phyloP scores from a whole-genome alignment of 2,329 filamentous ascomycete species.

The Arthroderma sp. region DNA sequence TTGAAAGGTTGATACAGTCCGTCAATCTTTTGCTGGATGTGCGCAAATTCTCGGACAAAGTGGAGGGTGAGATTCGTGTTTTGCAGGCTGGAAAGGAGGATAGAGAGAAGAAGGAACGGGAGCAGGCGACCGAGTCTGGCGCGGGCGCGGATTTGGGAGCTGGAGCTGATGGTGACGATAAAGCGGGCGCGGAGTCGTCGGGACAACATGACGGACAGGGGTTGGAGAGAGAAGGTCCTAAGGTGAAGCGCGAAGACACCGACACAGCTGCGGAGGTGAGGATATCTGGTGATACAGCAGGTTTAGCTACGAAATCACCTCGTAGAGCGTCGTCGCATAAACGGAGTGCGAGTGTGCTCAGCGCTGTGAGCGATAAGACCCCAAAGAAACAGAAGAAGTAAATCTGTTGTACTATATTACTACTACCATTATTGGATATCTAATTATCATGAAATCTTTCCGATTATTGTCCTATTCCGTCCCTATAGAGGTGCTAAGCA shows the following conservation, averaged over 20 bases:
- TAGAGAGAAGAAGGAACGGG: constrained; percentile 23
- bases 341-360: constrained; percentile 71
- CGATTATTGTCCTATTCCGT: too few species aligned
- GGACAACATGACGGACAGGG: background rate
- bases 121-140: constrained; percentile 20
- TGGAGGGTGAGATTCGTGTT: constrained; percentile 36
- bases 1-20: constrained; percentile 34
- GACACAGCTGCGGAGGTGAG: constrained; percentile 5
- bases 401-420: background rate
- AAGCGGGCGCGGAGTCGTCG: background rate
- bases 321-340: constrained; percentile 40
- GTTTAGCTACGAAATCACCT: constrained; percentile 2
- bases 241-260: background rate
- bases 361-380: constrained; percentile 50
- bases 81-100: constrained; percentile 30
- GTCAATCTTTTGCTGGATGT: constrained; percentile 36
- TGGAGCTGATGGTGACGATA: constrained; percentile 8
- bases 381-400: constrained; percentile 35
- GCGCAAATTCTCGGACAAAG: constrained; percentile 34
- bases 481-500: too few species aligned
- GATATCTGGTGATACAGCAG: constrained; percentile 2
- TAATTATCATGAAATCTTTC: too few species aligned
- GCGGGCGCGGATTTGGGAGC: constrained; percentile 13
- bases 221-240: background rate
- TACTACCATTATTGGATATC: too few species aligned